Base-by-base conservation (phyloP, 1,284 basidiomycete species). In the Sporisorium exsertum region DNA sequence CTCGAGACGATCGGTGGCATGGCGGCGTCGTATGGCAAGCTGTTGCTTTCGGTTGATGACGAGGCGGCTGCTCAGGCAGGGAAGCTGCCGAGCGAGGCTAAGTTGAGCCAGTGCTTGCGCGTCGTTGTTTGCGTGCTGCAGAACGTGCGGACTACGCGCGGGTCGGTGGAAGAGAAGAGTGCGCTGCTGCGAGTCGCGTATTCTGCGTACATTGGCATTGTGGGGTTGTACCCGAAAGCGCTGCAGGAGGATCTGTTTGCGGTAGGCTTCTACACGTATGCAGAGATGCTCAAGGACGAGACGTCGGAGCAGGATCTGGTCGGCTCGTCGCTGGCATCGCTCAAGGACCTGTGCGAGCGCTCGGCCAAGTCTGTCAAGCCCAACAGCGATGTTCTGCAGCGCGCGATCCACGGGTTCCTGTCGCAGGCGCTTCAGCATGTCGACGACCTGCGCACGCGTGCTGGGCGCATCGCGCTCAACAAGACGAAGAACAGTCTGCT, bases 401-500 rank as follows among this genome's bases (percentile, higher is more conserved):
- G 81, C 18, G 87, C 94, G 5, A 87, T 97, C 0, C 94, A 98
- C 81, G 94, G 94, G 7, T 87, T 97, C 40, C 86, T 98, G 12
- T 95, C 94, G 0, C 89, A 92, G 1, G 94, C 93, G 82, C 86
- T 99, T 42, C 87, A 92, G 58, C 93, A 95, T 80, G 89, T 97
- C 24, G 94, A 97, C 78, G 94, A 93, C 72, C 94, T 97, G 91
- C 90, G 78, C 22, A 65, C 76, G 18, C 74, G 83, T 51, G 89
- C 91, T 65, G 95, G 95, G 4, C 80, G 88, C 0, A 90, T 93
- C 12, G 92, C 93, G 2, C 87, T 89, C 9, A 90, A 91, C 86
- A 97, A 97, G 87, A 89, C 93, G 85, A 95, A 94, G 86, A 94
- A 92, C 85, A 97, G 97, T 86, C 88, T 98, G 64, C 87, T 98